Percentiles rank a stretch among this genome's conserved stretches.
Evolutionary conservation across 768 basidiomycete genomes (phyloP).

Genomic region (Mrakia hoshinonis): DNA sequence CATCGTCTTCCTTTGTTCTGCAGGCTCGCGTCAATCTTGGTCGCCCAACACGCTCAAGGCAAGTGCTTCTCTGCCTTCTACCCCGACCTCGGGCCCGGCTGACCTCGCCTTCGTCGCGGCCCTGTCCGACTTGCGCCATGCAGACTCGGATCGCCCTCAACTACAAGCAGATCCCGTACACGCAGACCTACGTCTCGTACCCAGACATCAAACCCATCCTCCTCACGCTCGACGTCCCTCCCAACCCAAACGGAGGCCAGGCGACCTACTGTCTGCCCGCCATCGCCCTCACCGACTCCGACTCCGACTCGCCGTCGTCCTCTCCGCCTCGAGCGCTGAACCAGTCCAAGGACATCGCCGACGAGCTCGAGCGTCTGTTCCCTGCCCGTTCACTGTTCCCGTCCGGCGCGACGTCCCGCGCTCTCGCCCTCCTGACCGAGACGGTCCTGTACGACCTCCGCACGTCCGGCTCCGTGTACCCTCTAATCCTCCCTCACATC

Average conservation of each 20-base stretch:
- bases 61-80: no score
- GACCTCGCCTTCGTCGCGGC: no score
- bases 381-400: neutral
- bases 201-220: slow-evolving; percentile 29
- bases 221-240: neutral
- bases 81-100: no score
- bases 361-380: neutral
- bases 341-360: slow-evolving; percentile 6
- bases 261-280: slow-evolving; percentile 14
- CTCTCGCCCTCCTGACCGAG: slow-evolving; percentile 4
- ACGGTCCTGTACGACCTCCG: neutral
- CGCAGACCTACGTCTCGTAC: slow-evolving; percentile 30
- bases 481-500: neutral
- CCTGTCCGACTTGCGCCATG: no score
- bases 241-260: neutral
- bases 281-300: neutral
- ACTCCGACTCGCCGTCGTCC: neutral
- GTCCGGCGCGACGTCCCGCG: neutral
- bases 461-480: neutral
- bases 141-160: slow-evolving; percentile 30
- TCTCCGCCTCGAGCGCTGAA: neutral
- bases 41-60: slow-evolving; percentile 32
- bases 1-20: no score
- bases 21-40: slow-evolving; percentile 30
- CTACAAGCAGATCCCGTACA: slow-evolving; percentile 30